Evolutionary conservation across 805 yeast genomes (phyloP).

Genomic region (Metschnikowia continentalis): DNA sequence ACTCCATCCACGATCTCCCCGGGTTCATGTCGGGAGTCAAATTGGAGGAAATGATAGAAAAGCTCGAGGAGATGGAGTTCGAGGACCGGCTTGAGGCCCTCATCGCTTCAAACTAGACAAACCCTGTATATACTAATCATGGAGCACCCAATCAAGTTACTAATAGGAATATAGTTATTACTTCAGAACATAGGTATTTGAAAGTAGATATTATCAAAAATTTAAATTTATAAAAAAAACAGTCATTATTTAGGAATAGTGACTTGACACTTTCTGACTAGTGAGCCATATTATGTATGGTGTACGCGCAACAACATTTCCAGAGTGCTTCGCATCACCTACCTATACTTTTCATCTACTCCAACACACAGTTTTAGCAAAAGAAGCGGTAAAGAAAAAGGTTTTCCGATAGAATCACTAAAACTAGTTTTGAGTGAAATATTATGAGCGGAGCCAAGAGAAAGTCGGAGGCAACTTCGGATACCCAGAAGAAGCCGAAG

Average conservation of each 20-base stretch:
- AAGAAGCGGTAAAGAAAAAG: neutral
- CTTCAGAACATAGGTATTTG: neutral
- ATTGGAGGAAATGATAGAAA: slow-evolving; percentile 33
- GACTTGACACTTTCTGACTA: too few species aligned
- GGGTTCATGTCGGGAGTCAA: slow-evolving; percentile 38
- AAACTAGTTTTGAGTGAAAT: neutral
- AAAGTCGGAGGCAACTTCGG: neutral
- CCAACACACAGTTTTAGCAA: neutral
- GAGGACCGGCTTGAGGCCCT: slow-evolving; percentile 31
- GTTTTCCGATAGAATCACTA: neutral
- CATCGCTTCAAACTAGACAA: slow-evolving; percentile 5
- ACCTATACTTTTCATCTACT: neutral
- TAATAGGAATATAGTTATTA: neutral
- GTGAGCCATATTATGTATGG: neutral
- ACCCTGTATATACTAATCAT: neutral
- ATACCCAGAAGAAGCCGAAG: slow-evolving; percentile 5
- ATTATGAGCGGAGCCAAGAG: slow-evolving; percentile 1
- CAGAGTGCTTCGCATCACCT: neutral
- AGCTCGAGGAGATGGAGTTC: slow-evolving; percentile 35
- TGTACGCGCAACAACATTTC: neutral
- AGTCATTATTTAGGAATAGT: too few species aligned
- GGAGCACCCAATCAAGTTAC: neutral
- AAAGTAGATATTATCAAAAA: too few species aligned
- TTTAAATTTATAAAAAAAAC: too few species aligned
- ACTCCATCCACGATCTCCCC: slow-evolving; percentile 65